Base-by-base conservation (phyloP, 176 grass and related monocot species). In the Oryza rufipogon region DNA sequence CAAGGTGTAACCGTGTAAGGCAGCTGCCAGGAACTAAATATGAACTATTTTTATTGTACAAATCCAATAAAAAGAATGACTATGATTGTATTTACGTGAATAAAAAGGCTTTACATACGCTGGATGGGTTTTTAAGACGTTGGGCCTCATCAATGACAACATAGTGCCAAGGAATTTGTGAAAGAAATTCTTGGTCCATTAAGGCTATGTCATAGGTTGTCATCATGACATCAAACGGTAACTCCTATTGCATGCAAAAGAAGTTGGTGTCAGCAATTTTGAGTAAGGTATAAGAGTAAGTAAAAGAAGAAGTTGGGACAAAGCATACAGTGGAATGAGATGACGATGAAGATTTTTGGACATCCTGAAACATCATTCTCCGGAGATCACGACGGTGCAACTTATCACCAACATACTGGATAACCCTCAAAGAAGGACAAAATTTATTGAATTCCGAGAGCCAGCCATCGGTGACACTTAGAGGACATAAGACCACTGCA, bases 121-220 rank as follows among this genome's bases (percentile, higher is more conserved):
- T 98, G 71, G 87, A 93, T 32, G 96, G 82, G 79, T 90, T 95
- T 86, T 95, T 98, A 48, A 98, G 91, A 82, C 91, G 86, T 58
- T 98, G 96, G 22, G 92, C 96, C 81, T 98, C 92, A 80, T 95
- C 91, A 83, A 98, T 91, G 63, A 98, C 87, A 68, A 75, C 81
- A 81, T 88, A 95, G 68, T 71, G 80, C 91, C 89, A 98, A 5
- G 96, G 87, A 64, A 98, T 92, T 92, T 93, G 92, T 22, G 87
- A 95, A 90, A 98, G 91, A 81, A 98, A 98, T 80, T 90, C 83
- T 79, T 90, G 91, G 86, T 98, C 96, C 87, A 93, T 65, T 60
- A 98, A 85, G 66, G 89, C 93, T 81, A 93, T 88, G 87, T 98
- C 92, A 91, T 98, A 98, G 67, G 92, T 93, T 66, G 91, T 95